phyloP scores from a whole-genome alignment of 495 filamentous ascomycete species.

The Hypoxylon fragiforme region DNA sequence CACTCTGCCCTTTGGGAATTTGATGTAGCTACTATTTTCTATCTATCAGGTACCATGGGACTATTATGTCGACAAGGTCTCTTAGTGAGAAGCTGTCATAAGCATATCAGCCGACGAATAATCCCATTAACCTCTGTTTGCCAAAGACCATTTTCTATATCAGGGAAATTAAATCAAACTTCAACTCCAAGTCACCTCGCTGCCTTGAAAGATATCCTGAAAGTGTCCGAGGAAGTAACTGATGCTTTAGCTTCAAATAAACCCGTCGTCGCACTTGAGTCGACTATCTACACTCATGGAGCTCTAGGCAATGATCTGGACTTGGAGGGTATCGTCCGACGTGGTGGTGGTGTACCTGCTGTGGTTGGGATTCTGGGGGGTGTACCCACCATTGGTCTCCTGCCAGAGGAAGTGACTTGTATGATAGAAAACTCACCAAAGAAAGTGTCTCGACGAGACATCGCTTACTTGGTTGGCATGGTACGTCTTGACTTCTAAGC shows the following conservation, averaged over 20 bases:
- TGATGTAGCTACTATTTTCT: too few species aligned
- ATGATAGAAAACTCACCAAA: constrained; percentile 69
- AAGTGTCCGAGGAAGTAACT: constrained; percentile 79
- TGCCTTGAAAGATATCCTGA: constrained; percentile 60
- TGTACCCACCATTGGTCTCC: constrained; percentile 77
- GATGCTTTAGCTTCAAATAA: constrained; percentile 70
- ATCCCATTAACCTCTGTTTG: neutral
- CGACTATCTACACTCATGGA: constrained; percentile 76
- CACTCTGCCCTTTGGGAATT: too few species aligned
- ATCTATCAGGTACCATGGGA: constrained; percentile 15
- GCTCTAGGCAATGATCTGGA: constrained; percentile 84
- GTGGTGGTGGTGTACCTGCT: constrained; percentile 85
- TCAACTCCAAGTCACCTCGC: constrained; percentile 19
- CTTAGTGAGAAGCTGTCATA: neutral
- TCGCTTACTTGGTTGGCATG: constrained; percentile 78
- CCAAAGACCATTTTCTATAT: constrained; percentile 16
- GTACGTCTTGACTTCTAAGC: constrained; percentile 56
- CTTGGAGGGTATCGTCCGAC: constrained; percentile 76
- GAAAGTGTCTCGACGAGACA: constrained; percentile 85
- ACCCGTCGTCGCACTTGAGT: constrained; percentile 90
- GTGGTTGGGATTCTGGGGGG: constrained; percentile 86
- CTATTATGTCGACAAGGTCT: constrained; percentile 8
- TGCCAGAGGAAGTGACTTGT: constrained; percentile 65
- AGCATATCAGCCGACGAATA: neutral
- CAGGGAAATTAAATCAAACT: constrained; percentile 9